Evolutionary conservation across 345 rosid species (phyloP).

Genomic region (Salix arbutifolia): DNA sequence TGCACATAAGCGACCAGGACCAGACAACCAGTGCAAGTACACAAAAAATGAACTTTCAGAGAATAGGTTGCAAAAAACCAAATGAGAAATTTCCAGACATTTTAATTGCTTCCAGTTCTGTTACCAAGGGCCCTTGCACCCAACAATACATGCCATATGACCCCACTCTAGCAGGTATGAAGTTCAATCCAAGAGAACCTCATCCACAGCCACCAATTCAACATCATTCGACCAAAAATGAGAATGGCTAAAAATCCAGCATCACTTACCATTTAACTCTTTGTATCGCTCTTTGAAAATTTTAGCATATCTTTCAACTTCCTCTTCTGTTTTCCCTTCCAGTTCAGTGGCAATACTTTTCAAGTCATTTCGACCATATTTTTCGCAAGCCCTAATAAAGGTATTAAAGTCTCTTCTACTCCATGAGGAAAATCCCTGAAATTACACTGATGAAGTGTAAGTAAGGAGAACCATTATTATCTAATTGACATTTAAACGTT

Average conservation of each 20-base stretch:
- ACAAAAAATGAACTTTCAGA: background rate
- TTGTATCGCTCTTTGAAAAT: conserved; percentile 84
- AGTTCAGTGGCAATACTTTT: conserved; percentile 81
- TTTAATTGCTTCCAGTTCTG: background rate
- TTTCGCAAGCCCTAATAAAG: conserved; percentile 92
- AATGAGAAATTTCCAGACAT: background rate
- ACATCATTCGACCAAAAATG: background rate
- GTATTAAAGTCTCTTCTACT: conserved; percentile 88
- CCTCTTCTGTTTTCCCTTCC: conserved; percentile 92
- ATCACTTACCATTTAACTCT: conserved; percentile 66
- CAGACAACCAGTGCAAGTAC: no score
- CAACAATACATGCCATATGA: background rate
- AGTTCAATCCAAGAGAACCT: background rate
- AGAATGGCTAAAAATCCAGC: background rate
- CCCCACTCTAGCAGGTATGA: background rate
- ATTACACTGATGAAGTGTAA: conserved; percentile 7
- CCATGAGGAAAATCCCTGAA: conserved; percentile 95
- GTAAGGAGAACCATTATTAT: conserved; percentile 13
- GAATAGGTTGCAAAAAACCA: background rate
- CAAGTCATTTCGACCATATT: conserved; percentile 84
- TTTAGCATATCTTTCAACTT: conserved; percentile 86
- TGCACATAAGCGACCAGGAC: background rate
- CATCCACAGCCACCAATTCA: background rate
- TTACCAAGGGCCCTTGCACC: background rate
- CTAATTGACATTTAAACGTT: conserved; percentile 3